A percentile compares a stretch with the other conserved stretches of the same genome.
Conservation (phyloP, 2,329 filamentous ascomycete genomes). For the Trichoderma endophyticum region DNA sequence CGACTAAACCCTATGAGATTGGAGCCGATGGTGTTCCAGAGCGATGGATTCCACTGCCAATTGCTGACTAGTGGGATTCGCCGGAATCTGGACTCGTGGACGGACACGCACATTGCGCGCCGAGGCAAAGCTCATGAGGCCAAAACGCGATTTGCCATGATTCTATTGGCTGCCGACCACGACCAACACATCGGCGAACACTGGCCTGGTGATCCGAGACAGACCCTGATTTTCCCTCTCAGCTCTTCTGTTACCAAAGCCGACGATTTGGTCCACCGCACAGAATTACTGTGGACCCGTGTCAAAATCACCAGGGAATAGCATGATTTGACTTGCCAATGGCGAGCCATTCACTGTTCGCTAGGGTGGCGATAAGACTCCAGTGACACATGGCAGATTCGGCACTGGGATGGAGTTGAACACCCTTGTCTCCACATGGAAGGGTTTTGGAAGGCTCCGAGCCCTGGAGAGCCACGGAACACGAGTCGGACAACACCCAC, state of each 20-base stretch:
- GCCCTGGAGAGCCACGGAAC: conserved; percentile 6
- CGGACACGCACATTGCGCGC: not conserved
- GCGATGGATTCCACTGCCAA: conserved; percentile 49
- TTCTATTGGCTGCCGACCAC: not conserved
- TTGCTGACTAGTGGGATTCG: not conserved
- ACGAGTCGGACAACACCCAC: conserved; percentile 11
- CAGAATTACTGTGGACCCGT: not conserved
- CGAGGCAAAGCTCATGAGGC: not conserved
- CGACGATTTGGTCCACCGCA: not conserved
- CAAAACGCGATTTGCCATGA: not conserved
- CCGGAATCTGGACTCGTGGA: not conserved
- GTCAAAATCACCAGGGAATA: not conserved
- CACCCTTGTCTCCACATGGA: conserved; percentile 17
- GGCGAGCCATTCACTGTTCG: not conserved
- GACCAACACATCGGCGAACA: not conserved
- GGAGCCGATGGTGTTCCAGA: conserved; percentile 56
- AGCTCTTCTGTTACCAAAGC: not conserved
- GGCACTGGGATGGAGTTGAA: conserved; percentile 3
- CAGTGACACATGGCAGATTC: conserved; percentile 11
- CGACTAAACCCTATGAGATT: conserved; percentile 53
- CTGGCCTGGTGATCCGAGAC: not conserved
- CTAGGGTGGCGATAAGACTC: conserved; percentile 5
- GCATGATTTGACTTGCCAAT: not conserved
- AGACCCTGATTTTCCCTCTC: not conserved
- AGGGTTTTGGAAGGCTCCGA: conserved; percentile 16